Evolutionary conservation across 2,329 filamentous ascomycete species (phyloP), one percentile per base, ranked within the genome.

Genomic region (Colletotrichum sojae): DNA sequence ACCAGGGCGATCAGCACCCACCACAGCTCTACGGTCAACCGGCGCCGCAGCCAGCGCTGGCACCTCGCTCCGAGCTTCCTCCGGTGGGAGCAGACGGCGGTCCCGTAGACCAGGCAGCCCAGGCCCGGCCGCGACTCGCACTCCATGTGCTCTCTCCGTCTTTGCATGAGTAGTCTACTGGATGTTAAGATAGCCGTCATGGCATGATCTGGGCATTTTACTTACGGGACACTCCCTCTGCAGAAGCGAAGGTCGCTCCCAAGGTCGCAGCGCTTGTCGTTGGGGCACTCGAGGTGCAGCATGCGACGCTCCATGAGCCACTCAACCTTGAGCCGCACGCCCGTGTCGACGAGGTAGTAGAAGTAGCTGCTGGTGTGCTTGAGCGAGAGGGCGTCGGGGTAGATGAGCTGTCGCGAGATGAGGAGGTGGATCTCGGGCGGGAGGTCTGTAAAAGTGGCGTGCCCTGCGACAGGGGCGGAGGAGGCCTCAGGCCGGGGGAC

Each of bases 381-480:
- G 16, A 93, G 81, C 0, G 90, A 91, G 1, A 93, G 84, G 0
- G 91, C 91, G 71, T 94, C 91, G 0, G 91, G 91, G 70, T 93
- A 93, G 39, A 86, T 86, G 67, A 93, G 87, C 62, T 88, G 82
- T 12, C 83, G 76, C 39, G 87, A 82, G 63, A 93, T 90, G 57
- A 88, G 83, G 1, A 91, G 76, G 72, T 92, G 91, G n/a, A 93
- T 83, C 74, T 94, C 91, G 0, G 88, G 83, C 2, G 91, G 91
- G 2, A 93, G 81, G 16, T 79, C 78, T 76, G 84, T 81, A 40
- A 91, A 75, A n/a, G 74, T 75, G 48, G 67, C 59, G 22, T 36
- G 20, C 36, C 13, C n/a, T 22, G n/a, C n/a, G 5, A 46, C 49
- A 1, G 31, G 9, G 10, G 13, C 12, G 31, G 27, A 49, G 25